Conservation (phyloP, 176 grass and related monocot genomes). For the Cenchrus purpureus region DNA sequence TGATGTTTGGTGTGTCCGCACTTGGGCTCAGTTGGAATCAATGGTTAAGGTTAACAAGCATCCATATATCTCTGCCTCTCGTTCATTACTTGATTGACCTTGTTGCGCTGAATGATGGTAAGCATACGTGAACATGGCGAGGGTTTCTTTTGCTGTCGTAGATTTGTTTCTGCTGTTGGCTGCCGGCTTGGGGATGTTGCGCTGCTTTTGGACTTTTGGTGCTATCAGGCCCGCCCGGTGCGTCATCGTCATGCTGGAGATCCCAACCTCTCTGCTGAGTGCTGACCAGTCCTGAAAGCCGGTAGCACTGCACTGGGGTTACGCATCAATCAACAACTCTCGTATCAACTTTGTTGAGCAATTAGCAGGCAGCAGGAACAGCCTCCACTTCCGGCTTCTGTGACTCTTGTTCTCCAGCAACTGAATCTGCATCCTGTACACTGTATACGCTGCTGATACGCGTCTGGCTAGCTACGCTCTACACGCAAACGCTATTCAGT, state of each 20-base stretch:
- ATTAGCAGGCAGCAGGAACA: neutral
- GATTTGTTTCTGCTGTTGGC: conserved; percentile 45
- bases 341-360: neutral
- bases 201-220: conserved; percentile 29
- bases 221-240: conserved; percentile 23
- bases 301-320: neutral
- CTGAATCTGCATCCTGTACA: neutral
- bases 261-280: neutral
- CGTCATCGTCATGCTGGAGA: conserved; percentile 41
- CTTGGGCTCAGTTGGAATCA: conserved; percentile 6
- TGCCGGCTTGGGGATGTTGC: conserved; percentile 14
- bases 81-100: neutral
- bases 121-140: neutral
- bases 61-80: neutral
- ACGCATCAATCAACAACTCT: neutral
- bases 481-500: neutral
- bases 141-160: conserved; percentile 33
- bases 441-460: neutral
- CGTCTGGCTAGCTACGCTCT: neutral
- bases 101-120: conserved; percentile 2
- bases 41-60: conserved; percentile 38
- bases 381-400: neutral
- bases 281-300: neutral
- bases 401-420: neutral
- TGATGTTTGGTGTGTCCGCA: conserved; percentile 18